Evolutionary conservation across 345 rosid species (phyloP).

Genomic region (Luvunga scandens): DNA sequence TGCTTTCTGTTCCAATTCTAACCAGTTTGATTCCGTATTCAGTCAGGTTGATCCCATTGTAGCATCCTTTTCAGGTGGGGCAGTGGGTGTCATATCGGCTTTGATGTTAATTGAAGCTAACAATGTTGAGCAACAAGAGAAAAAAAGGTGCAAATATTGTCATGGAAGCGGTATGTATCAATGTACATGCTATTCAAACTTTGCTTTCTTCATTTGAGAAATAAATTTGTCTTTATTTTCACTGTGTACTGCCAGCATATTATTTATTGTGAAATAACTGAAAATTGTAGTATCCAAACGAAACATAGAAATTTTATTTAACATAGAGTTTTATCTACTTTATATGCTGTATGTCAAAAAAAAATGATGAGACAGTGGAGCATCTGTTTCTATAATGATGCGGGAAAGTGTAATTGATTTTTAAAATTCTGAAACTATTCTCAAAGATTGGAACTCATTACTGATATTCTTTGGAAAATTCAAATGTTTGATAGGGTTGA

Average conservation of each 20-base stretch:
- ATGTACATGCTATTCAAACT: constrained; percentile 4
- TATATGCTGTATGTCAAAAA: neutral
- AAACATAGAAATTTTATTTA: neutral
- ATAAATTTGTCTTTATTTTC: neutral
- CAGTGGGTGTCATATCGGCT: constrained; percentile 95
- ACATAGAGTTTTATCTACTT: neutral
- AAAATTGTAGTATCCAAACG: neutral
- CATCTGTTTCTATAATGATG: neutral
- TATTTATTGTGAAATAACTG: neutral
- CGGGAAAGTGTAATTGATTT: neutral
- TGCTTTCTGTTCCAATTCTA: constrained; percentile 1
- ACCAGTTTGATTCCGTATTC: constrained; percentile 27
- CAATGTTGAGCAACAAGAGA: constrained; percentile 89
- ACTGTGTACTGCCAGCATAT: neutral
- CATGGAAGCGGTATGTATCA: constrained; percentile 68
- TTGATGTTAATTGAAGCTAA: constrained; percentile 90
- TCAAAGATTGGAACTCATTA: neutral
- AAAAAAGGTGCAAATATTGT: constrained; percentile 95
- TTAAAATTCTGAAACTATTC: no score
- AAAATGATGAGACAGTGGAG: neutral
- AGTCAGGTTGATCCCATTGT: constrained; percentile 98
- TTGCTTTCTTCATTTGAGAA: neutral
- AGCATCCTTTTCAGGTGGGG: constrained; percentile 96
- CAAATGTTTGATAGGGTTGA: neutral
- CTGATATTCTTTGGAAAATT: neutral